Percentiles rank a stretch among this genome's conserved stretches.
Conservation (phyloP, 2,329 filamentous ascomycete species). For the Pseudogymnoascus sp. region DNA sequence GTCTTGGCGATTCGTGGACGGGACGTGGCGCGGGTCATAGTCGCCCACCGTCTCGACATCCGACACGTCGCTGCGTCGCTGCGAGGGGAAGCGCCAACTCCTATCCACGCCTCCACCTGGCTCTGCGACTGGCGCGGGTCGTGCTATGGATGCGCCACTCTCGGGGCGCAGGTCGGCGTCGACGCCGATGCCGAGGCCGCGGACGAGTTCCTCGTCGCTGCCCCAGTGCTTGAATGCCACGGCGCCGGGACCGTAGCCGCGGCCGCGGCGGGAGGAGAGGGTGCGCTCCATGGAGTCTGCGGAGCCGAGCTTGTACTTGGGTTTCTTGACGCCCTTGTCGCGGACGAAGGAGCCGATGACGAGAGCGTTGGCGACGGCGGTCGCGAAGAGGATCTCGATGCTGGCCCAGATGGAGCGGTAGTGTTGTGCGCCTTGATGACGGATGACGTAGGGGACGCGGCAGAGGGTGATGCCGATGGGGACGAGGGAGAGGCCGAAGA, state of each 20-base stretch:
- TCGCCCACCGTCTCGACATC: conserved; percentile 26
- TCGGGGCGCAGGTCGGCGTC: conserved; percentile 41
- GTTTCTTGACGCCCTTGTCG: conserved; percentile 83
- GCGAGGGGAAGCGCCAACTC: conserved; percentile 24
- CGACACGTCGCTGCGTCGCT: conserved; percentile 36
- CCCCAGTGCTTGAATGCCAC: conserved; percentile 61
- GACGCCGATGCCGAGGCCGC: conserved; percentile 65
- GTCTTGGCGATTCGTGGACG: conserved; percentile 39
- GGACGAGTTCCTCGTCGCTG: conserved; percentile 84
- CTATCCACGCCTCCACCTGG: conserved; percentile 12
- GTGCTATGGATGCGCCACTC: conserved; percentile 13
- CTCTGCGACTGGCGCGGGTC: conserved; percentile 26
- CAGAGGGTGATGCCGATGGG: conserved; percentile 74
- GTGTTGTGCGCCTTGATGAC: conserved; percentile 64
- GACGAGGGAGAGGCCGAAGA: conserved; percentile 78
- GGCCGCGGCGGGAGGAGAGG: conserved; percentile 30
- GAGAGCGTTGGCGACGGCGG: conserved; percentile 77
- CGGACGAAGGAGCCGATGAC: conserved; percentile 89
- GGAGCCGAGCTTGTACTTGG: conserved; percentile 61
- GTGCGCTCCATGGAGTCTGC: conserved; percentile 53
- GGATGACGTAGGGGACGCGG: conserved; percentile 70
- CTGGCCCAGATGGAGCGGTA: conserved; percentile 84
- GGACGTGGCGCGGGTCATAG: conserved; percentile 16
- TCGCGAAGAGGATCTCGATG: conserved; percentile 81
- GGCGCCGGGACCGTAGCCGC: conserved; percentile 29